Percentiles rank a stretch among this genome's conserved stretches.
Conservation (phyloP, 306 rosid genomes). For the Cicer cuneatum region DNA sequence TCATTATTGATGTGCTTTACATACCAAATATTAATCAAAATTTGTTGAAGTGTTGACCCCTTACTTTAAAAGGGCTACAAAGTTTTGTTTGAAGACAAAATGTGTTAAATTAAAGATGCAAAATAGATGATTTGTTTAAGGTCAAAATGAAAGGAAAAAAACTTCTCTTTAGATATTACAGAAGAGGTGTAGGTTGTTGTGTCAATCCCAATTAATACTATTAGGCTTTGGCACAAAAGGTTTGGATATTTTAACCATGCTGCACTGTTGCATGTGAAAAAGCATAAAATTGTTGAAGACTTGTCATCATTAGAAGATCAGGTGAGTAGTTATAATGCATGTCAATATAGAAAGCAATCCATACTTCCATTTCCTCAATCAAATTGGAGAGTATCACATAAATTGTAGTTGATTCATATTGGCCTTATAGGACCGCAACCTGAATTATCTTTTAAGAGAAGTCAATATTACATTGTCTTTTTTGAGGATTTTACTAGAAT, state of each 20-base stretch:
- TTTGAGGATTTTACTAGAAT: neutral
- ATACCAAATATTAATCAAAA: neutral
- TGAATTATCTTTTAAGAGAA: neutral
- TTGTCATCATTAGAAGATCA: neutral
- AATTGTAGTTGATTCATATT: neutral
- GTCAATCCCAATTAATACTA: neutral
- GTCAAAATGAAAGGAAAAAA: neutral
- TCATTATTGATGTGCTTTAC: neutral
- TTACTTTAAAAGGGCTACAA: constrained; percentile 1
- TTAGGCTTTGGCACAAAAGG: neutral
- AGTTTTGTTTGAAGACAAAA: too few species aligned
- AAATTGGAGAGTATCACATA: too few species aligned
- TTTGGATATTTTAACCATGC: neutral
- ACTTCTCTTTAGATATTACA: too few species aligned
- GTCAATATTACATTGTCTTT: neutral
- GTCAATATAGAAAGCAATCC: neutral
- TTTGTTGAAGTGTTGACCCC: neutral
- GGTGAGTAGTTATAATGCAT: neutral
- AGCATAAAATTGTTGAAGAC: neutral
- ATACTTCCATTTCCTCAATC: neutral
- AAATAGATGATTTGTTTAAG: neutral
- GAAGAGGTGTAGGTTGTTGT: neutral
- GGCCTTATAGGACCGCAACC: neutral
- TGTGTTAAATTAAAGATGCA: neutral
- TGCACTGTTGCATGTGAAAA: neutral